These are phyloP conservation scores for Dacryopinax spathularia DNA, from an alignment of 768 basidiomycete genomes.

Conservation along the genomic window DNA sequence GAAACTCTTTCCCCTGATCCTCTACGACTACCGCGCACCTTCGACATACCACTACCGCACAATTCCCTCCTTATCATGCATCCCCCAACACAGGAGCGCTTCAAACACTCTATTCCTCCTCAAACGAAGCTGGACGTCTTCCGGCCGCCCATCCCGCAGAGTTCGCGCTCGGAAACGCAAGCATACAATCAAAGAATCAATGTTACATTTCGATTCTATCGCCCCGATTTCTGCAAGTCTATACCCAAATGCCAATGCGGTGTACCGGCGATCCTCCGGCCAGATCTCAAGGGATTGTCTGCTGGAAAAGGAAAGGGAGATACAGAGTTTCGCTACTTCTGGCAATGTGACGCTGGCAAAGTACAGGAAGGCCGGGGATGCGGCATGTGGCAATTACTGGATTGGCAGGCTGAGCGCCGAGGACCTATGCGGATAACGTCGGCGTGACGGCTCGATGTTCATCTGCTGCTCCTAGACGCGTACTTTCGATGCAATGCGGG, in stretches of 20 bases:
- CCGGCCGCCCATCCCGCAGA: conserved; percentile 38
- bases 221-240: conserved; percentile 56
- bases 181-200: conserved; percentile 64
- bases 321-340: conserved; percentile 53
- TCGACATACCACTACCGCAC: conserved; percentile 60
- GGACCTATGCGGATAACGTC: too few relatives aligned
- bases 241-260: conserved; percentile 64
- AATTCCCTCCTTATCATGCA: conserved; percentile 84
- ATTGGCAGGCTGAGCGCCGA: conserved; percentile 52
- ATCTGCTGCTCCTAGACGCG: too few relatives aligned
- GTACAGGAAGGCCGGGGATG: conserved; percentile 79
- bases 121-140: conserved; percentile 70
- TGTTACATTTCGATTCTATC: conserved; percentile 74
- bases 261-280: conserved; percentile 51
- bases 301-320: neutral
- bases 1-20: neutral
- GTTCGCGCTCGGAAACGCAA: conserved; percentile 11
- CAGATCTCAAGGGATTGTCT: conserved; percentile 59
- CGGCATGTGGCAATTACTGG: conserved; percentile 57
- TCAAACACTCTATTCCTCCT: conserved; percentile 40
- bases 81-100: conserved; percentile 65
- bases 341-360: conserved; percentile 64
- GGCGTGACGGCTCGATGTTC: too few relatives aligned
- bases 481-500: too few relatives aligned
- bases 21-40: conserved; percentile 48